Evolutionary conservation across 176 grass and related monocot genomes (phyloP).

Genomic region (Juncus inflexus): DNA sequence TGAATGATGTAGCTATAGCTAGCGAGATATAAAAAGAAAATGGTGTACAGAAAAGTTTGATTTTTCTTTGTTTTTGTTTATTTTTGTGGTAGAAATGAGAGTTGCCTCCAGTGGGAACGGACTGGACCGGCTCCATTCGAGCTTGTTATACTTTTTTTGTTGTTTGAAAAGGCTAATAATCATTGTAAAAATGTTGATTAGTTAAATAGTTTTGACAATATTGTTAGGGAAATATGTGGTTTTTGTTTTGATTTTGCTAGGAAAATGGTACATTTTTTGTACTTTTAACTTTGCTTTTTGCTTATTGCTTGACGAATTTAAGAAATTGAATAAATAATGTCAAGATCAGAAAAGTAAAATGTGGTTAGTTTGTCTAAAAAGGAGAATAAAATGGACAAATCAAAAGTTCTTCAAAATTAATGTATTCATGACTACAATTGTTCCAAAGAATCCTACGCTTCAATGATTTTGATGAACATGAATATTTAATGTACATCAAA

Average conservation of each 20-base stretch:
- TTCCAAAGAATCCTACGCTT: too few relatives aligned
- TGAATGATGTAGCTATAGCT: constrained; percentile 18
- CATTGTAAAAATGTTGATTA: constrained; percentile 7
- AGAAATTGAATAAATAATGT: too few relatives aligned
- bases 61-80: constrained; percentile 38
- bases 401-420: too few relatives aligned
- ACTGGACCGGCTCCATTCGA: constrained; percentile 35
- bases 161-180: constrained; percentile 39
- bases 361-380: too few relatives aligned
- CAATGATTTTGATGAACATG: too few relatives aligned
- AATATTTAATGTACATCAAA: too few relatives aligned
- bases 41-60: constrained; percentile 41
- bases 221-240: neutral
- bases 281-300: neutral
- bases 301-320: too few relatives aligned
- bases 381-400: too few relatives aligned
- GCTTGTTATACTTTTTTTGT: constrained; percentile 13
- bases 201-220: too few relatives aligned
- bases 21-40: constrained; percentile 16
- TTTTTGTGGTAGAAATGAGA: constrained; percentile 47
- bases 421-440: too few relatives aligned
- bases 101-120: constrained; percentile 36
- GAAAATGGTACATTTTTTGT: neutral
- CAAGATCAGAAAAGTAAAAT: too few relatives aligned
- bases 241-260: neutral